Base-by-base conservation (phyloP, 2,329 filamentous ascomycete genomes). In the Exutisphaerella laricina region DNA sequence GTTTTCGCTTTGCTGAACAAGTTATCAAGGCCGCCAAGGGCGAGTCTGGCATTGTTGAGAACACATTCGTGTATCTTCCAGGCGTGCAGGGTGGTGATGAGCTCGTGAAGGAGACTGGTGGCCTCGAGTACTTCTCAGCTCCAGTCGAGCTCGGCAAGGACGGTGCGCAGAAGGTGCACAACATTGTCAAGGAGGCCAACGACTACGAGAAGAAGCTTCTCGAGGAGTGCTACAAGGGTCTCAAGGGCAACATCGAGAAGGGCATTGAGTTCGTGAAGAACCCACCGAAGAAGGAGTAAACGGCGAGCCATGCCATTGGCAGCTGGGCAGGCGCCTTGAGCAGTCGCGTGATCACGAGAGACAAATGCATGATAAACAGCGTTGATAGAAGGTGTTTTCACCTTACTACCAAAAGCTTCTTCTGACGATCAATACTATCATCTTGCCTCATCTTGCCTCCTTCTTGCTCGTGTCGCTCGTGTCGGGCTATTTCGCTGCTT, bases 1-100 rank as follows among this genome's bases (percentile, higher is more conserved):
- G 92, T 57, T 97, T 82, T 80, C 85, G 88, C 61, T 97, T 97
- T 64, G 87, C 92, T 59, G 88, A 97, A 77, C 88, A 89, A 72
- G 77, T 98, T 47, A 81, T 98, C 64, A 88, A 84, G 74, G 92
- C 89, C 58, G 68, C 75, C 61, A 85, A 85, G 70, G 92, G 92
- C 55, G 85, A 94, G 78, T 88, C 88, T 73, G 88, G 87, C 54
- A 84, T 98, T 58, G 76, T 96, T 50, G 90, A 96, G 77, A 88
- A 90, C 59, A 92, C 88, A 67, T 98, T 85, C 70, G 83, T 98
- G 71, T 96, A 96, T 75, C 85, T 97, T 25, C 83, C 86, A 37
- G 90, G 90, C 68, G 79, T 98, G 37, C 71, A 84, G 41, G 92
- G 90, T 50, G 92, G 92, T 62, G 85, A 90, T 41, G 87, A 79